These are phyloP conservation scores for Colletotrichum shisoi DNA, from an alignment of 2,329 filamentous ascomycete species.

Conservation along the genomic window DNA sequence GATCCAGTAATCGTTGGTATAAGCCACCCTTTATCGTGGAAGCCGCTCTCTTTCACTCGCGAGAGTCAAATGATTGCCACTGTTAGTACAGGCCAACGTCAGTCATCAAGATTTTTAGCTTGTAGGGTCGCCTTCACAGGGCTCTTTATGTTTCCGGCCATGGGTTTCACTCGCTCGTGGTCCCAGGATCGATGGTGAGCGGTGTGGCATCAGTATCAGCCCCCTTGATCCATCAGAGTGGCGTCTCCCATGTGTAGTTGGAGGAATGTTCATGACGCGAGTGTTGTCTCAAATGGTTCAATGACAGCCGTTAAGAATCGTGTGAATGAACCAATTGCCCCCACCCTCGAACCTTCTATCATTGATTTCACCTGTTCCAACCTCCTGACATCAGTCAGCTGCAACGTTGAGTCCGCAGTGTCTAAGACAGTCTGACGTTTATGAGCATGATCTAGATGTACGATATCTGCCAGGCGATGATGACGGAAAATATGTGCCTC, in stretches of 20 bases:
- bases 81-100: no score
- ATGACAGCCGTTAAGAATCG: background rate
- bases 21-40: no score
- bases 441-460: background rate
- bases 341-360: background rate
- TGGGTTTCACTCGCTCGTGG: background rate
- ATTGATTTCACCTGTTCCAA: background rate
- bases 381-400: slow-evolving; percentile 25
- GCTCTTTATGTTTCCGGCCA: background rate
- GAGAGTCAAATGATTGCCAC: no score
- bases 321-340: background rate
- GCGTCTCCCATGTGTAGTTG: slow-evolving; percentile 4
- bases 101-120: no score
- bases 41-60: no score
- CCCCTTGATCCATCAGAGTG: slow-evolving; percentile 1
- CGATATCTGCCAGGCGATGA: background rate
- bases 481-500: background rate
- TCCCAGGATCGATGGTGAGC: background rate
- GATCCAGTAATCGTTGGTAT: no score
- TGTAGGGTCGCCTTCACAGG: background rate
- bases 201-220: slow-evolving; percentile 5
- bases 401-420: slow-evolving; percentile 4
- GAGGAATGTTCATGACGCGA: slow-evolving; percentile 24
- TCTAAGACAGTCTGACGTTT: slow-evolving; percentile 35
- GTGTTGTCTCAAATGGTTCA: slow-evolving; percentile 13